Conservation (phyloP, 1,284 basidiomycete species). For the Moesziomyces antarcticus region DNA sequence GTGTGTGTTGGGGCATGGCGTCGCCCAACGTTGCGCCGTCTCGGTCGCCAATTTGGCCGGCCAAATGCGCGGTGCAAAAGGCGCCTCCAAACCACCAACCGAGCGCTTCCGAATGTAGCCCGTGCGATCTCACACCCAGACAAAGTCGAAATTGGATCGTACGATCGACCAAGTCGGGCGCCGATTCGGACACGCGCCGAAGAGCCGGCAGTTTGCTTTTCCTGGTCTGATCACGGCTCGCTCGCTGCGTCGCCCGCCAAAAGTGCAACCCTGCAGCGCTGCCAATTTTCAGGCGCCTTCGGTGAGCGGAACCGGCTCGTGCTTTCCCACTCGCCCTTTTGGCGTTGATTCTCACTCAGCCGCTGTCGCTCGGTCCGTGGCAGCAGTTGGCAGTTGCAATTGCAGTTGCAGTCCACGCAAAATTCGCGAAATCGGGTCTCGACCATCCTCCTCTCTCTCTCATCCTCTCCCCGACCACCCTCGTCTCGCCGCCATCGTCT, state of each 20-base stretch:
- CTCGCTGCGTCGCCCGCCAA: not conserved
- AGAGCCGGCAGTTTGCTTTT: no score
- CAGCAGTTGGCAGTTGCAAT: not conserved
- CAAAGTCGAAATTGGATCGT: no score
- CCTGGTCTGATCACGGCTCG: not conserved
- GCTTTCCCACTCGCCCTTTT: no score
- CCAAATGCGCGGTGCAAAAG: conserved; percentile 1
- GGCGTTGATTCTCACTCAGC: not conserved
- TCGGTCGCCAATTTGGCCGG: conserved; percentile 8
- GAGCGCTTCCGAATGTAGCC: no score
- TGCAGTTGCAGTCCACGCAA: no score
- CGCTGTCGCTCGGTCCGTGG: not conserved
- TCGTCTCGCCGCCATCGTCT: not conserved
- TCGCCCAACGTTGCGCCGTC: not conserved
- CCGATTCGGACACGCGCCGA: no score
- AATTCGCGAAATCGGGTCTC: not conserved
- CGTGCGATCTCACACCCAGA: no score
- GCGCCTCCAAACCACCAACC: no score
- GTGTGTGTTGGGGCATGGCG: not conserved
- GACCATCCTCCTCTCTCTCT: not conserved
- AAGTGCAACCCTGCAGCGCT: not conserved
- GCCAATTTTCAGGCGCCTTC: not conserved
- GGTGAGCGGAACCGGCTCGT: not conserved
- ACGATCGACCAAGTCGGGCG: no score
- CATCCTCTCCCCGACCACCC: not conserved